phyloP scores from a whole-genome alignment of 352 stramenopile species.

The Thraustotheca clavata region DNA sequence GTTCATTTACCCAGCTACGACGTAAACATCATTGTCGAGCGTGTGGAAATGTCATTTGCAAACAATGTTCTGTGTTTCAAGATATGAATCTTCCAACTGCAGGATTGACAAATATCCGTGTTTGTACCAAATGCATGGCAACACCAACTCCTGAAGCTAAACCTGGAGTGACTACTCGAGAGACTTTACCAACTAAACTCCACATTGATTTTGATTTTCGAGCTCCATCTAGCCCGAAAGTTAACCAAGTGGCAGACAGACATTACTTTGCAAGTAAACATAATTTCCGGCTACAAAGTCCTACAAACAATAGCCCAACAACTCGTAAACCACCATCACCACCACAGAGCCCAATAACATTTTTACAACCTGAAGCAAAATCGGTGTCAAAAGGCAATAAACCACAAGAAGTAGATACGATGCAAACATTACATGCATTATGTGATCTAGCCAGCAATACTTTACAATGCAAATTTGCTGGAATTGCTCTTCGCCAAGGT shows the following conservation, averaged over 20 bases:
- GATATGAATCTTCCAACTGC: constrained; percentile 54
- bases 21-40: constrained; percentile 67
- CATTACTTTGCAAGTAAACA: constrained; percentile 3
- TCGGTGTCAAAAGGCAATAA: no score
- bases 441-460: constrained; percentile 38
- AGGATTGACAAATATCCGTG: constrained; percentile 51
- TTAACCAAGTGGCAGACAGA: background rate
- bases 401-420: background rate
- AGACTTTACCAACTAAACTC: background rate
- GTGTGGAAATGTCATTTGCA: constrained; percentile 68
- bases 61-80: constrained; percentile 62
- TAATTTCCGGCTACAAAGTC: background rate
- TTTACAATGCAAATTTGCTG: constrained; percentile 43
- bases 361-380: background rate
- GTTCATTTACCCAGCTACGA: constrained; percentile 57
- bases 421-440: constrained; percentile 30
- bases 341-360: background rate
- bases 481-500: constrained; percentile 32
- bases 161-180: no score
- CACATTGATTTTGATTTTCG: background rate
- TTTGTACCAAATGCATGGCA: constrained; percentile 41
- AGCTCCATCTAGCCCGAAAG: background rate
- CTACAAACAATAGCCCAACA: background rate
- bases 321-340: background rate
- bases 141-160: background rate